These are phyloP conservation scores for Yamadazyma philogaea DNA, from an alignment of 805 yeast genomes.

Conservation along the genomic window DNA sequence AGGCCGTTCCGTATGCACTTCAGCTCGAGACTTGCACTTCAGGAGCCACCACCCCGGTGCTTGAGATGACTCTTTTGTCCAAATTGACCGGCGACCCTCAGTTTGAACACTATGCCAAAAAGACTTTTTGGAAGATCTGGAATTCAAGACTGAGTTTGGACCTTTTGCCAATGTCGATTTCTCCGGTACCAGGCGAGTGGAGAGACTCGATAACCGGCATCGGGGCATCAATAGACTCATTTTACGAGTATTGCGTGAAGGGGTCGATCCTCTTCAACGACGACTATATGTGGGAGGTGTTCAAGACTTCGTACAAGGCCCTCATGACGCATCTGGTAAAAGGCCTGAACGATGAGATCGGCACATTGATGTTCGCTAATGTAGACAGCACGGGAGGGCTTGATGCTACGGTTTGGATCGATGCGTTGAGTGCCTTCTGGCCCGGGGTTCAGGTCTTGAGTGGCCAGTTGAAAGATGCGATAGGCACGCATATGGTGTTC, in stretches of 20 bases:
- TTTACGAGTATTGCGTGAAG: constrained; percentile 84
- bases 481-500: constrained; percentile 55
- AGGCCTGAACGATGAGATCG: constrained; percentile 22
- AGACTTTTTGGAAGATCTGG: constrained; percentile 73
- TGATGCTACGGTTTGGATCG: constrained; percentile 66
- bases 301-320: constrained; percentile 52
- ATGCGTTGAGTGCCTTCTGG: constrained; percentile 82
- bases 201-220: constrained; percentile 65
- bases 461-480: constrained; percentile 71
- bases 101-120: constrained; percentile 60
- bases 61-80: constrained; percentile 78
- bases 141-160: constrained; percentile 55
- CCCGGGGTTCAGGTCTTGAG: constrained; percentile 79
- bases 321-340: constrained; percentile 43
- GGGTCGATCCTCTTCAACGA: constrained; percentile 65
- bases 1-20: constrained; percentile 39
- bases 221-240: constrained; percentile 91
- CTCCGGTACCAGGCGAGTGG: constrained; percentile 56
- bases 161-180: constrained; percentile 75
- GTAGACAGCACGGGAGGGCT: constrained; percentile 54
- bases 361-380: constrained; percentile 50
- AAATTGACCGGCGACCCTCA: constrained; percentile 68
- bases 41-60: constrained; percentile 79
- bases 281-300: constrained; percentile 58
- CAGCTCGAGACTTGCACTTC: constrained; percentile 77